Percentiles rank a stretch among this genome's conserved stretches.
These are phyloP conservation scores for Talaromyces sp. DNA, from an alignment of 2,329 filamentous ascomycete genomes.

Conservation along the genomic window DNA sequence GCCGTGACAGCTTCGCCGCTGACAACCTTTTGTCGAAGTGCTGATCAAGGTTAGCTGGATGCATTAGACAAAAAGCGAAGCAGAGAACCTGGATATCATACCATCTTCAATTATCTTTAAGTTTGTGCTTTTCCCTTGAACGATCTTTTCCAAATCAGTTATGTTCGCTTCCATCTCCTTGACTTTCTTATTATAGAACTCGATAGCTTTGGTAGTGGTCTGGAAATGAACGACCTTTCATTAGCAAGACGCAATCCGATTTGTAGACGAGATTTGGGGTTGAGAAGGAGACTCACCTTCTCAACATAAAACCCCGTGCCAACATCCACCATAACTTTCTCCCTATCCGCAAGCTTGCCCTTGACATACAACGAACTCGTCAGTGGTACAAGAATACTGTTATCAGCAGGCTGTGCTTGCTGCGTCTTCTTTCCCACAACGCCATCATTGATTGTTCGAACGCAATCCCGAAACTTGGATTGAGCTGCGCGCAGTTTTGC, in stretches of 20 bases:
- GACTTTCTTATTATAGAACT: slow-evolving; percentile 65
- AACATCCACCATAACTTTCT: slow-evolving; percentile 82
- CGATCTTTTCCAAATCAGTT: slow-evolving; percentile 62
- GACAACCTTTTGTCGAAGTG: slow-evolving; percentile 49
- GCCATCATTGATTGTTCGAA: slow-evolving; percentile 65
- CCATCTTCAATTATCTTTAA: slow-evolving; percentile 84
- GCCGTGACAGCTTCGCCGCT: slow-evolving; percentile 37
- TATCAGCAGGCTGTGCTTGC: slow-evolving; percentile 26
- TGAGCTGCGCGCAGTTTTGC: slow-evolving; percentile 85
- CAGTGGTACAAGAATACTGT: slow-evolving; percentile 75
- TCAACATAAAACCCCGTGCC: slow-evolving; percentile 94
- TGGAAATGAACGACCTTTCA: slow-evolving; percentile 18
- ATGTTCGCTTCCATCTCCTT: slow-evolving; percentile 61
- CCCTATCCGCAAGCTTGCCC: slow-evolving; percentile 67
- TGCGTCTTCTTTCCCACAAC: slow-evolving; percentile 38
- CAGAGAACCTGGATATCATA: slow-evolving; percentile 34
- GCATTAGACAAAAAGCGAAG: background rate
- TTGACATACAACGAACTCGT: slow-evolving; percentile 94
- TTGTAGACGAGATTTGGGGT: background rate
- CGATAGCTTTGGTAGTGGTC: slow-evolving; percentile 55
- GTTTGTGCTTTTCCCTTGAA: slow-evolving; percentile 75
- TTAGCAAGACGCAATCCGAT: background rate
- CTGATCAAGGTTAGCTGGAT: slow-evolving; percentile 19
- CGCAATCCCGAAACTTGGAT: slow-evolving; percentile 84
- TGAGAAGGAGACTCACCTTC: slow-evolving; percentile 55